phyloP scores from a whole-genome alignment of 139 green algal genomes.

The Pleodorina starrii region DNA sequence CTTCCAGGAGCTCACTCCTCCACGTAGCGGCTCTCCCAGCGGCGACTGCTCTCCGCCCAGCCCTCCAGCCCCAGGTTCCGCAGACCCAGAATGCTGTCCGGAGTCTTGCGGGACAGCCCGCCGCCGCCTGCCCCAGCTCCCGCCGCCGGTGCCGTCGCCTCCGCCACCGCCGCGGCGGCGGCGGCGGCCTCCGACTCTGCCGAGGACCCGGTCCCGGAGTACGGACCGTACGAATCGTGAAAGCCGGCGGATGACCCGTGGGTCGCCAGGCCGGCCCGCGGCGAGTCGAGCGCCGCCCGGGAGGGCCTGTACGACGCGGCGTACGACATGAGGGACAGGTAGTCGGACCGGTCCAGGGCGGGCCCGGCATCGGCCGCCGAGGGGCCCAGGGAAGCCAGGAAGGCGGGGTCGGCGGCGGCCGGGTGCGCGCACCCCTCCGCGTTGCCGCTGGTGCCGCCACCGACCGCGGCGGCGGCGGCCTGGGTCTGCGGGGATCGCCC shows the following conservation, averaged over 20 bases:
- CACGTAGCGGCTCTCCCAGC: conserved; percentile 11
- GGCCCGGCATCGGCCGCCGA: not conserved
- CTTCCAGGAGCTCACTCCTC: too few species aligned
- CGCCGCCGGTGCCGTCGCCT: not conserved
- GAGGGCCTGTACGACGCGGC: conserved; percentile 10
- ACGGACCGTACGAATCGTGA: too few species aligned
- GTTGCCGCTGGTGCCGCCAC: not conserved
- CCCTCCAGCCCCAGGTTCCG: conserved; percentile 22
- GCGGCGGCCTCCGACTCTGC: not conserved
- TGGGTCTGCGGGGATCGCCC: not conserved
- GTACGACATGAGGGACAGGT: not conserved
- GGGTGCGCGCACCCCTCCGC: too few species aligned
- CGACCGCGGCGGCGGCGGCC: not conserved
- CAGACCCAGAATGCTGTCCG: conserved; percentile 38
- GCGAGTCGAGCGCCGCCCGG: not conserved
- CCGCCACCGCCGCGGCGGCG: not conserved
- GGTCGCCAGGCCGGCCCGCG: not conserved
- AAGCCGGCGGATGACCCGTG: not conserved
- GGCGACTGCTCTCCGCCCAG: not conserved
- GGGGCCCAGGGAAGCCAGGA: not conserved
- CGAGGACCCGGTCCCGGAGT: too few species aligned
- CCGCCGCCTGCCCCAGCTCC: not conserved
- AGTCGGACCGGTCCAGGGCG: not conserved
- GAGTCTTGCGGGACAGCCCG: conserved; percentile 4
- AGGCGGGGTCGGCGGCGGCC: too few species aligned